Evolutionary conservation across 2,329 filamentous ascomycete species (phyloP).

Genomic region (Salinomyces thailandicus): DNA sequence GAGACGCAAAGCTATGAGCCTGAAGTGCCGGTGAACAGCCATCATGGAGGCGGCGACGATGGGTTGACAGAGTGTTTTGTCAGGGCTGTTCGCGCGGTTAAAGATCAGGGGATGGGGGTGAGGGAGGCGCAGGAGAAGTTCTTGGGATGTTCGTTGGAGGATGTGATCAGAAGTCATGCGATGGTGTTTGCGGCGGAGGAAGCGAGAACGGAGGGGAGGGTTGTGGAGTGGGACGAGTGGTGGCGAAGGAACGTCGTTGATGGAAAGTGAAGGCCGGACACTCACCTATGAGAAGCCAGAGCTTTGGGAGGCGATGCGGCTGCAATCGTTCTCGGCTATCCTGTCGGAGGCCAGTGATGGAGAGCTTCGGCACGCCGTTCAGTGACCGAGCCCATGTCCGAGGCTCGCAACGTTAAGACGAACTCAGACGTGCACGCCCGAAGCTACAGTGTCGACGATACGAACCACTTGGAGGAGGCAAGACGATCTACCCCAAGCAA

Average conservation of each 20-base stretch:
- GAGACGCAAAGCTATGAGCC: constrained; percentile 49
- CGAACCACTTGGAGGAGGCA: no score
- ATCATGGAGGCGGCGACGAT: constrained; percentile 67
- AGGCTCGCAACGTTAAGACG: no score
- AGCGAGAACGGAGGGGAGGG: constrained; percentile 57
- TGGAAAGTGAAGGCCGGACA: no score
- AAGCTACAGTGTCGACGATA: no score
- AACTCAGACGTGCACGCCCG: no score
- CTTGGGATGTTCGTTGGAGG: constrained; percentile 75
- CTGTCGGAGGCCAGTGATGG: no score
- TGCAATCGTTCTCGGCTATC: no score
- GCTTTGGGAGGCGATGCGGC: no score
- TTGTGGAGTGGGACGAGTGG: constrained; percentile 49
- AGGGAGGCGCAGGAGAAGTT: constrained; percentile 61
- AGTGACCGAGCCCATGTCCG: no score
- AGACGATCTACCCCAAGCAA: no score
- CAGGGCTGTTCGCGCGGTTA: constrained; percentile 67
- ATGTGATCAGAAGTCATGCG: constrained; percentile 79
- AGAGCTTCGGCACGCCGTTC: no score
- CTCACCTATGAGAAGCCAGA: no score
- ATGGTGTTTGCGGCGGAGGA: constrained; percentile 92
- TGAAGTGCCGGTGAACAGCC: constrained; percentile 37
- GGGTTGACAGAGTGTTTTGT: constrained; percentile 77
- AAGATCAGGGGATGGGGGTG: constrained; percentile 56
- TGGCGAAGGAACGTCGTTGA: constrained; percentile 7